Base-by-base conservation (phyloP, 2,329 filamentous ascomycete species). In the Neopestalotiopsis rosae region DNA sequence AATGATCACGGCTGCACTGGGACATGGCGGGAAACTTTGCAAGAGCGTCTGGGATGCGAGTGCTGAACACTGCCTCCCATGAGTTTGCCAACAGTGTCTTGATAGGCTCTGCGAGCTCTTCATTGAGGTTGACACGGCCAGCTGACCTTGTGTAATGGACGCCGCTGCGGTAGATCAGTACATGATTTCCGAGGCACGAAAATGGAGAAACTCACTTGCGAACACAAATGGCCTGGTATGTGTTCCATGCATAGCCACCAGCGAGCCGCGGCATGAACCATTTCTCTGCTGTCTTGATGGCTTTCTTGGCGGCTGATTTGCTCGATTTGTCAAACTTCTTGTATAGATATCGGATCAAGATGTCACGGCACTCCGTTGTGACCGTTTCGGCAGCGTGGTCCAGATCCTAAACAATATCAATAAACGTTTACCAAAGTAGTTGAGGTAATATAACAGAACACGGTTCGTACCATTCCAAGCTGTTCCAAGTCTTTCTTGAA, bases 261-360 rank as follows among this genome's bases (percentile, higher is more conserved):
- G n/a, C 14, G 49, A 13, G 49, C 38, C 32, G 52, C 40, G 59
- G 30, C 34, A 24, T 4, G 20, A 61, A 62, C 57, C 66, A 52
- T 40, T 30, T n/a, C 28, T 24, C 17, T 45, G n/a, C 58, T n/a
- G 59, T 40, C 20, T 1, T 9, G 7, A 32, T 5, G 17, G 61
- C 20, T 6, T 40, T 42, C 1, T 68, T 24, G 17, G 61, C 20
- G 28, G 66, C 32, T 20, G 57, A 14, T 2, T 20, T n/a, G 32
- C 45, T 45, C 32, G 61, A 61, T 4, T 62, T 40, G 10, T 67
- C 66, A 17, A 67, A 52, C n/a, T 49, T 52, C 6, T 61, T 34
- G 30, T 59, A 56, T 12, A 67, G 32, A 7, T 67, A 40, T n/a
- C 30, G 32, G 10, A 57, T 34, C 57, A 67, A 28, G 10, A 45